These are phyloP conservation scores for Cystobasidium slooffiae DNA, from an alignment of 1,284 basidiomycete genomes.

Conservation along the genomic window DNA sequence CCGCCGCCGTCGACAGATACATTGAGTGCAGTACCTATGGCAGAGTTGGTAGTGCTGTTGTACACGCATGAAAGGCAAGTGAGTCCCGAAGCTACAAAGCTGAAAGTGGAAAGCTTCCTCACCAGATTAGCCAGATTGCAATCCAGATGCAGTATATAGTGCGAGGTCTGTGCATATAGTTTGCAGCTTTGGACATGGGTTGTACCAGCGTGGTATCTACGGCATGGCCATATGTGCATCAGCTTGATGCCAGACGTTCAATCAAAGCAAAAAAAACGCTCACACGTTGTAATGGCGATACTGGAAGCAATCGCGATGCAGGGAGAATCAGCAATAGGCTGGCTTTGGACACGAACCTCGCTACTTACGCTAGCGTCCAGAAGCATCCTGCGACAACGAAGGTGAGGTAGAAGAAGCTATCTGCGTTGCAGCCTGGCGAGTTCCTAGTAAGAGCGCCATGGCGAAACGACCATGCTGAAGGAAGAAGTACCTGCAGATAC, in stretches of 20 bases:
- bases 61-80: slow-evolving; percentile 3
- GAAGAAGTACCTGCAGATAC: slow-evolving; percentile 33
- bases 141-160: slow-evolving; percentile 31
- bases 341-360: too few species aligned
- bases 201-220: slow-evolving; percentile 38
- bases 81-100: not conserved
- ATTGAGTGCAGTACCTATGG: slow-evolving; percentile 23
- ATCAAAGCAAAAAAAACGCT: too few species aligned
- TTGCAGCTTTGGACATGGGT: slow-evolving; percentile 35
- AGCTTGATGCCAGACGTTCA: too few species aligned
- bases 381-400: slow-evolving; percentile 28
- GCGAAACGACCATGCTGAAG: slow-evolving; percentile 16
- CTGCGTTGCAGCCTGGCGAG: slow-evolving; percentile 34
- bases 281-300: slow-evolving; percentile 35
- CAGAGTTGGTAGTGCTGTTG: slow-evolving; percentile 23
- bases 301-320: too few species aligned
- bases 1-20: slow-evolving; percentile 32
- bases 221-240: too few species aligned
- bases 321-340: too few species aligned
- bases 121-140: slow-evolving; percentile 31
- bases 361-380: slow-evolving; percentile 41
- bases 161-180: slow-evolving; percentile 16
- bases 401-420: slow-evolving; percentile 37
- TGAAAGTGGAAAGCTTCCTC: not conserved
- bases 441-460: slow-evolving; percentile 10